A percentile compares a stretch with the other conserved stretches of the same genome.
phyloP scores from a whole-genome alignment of 768 basidiomycete genomes.

The Agrocybe praecox region DNA sequence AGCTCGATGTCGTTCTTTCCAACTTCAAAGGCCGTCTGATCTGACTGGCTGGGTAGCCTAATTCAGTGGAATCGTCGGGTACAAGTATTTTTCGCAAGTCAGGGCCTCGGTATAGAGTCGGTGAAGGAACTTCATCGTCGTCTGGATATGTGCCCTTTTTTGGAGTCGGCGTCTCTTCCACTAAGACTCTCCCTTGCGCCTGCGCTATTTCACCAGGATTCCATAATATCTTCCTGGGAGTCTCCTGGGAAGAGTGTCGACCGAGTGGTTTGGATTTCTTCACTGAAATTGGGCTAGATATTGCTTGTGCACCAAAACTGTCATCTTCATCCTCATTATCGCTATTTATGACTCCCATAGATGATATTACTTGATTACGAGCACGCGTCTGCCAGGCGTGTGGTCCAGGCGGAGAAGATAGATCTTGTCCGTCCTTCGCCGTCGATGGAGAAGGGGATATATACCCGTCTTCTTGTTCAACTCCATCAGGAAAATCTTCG shows the following conservation, averaged over 20 bases:
- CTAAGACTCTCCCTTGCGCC: constrained; percentile 10
- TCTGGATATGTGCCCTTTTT: constrained; percentile 7
- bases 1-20: constrained; percentile 19
- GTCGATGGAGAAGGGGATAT: constrained; percentile 68
- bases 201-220: not conserved
- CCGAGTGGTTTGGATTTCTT: constrained; percentile 17
- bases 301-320: constrained; percentile 21
- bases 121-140: constrained; percentile 21
- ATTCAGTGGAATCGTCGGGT: constrained; percentile 10
- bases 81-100: constrained; percentile 23
- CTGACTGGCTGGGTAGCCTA: not conserved
- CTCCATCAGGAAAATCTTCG: constrained; percentile 44
- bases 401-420: constrained; percentile 60
- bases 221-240: constrained; percentile 6
- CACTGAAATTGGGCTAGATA: constrained; percentile 31
- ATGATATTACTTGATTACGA: not conserved
- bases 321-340: constrained; percentile 23
- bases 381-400: constrained; percentile 14
- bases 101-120: constrained; percentile 23
- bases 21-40: not conserved
- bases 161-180: constrained; percentile 21
- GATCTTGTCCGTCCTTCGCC: constrained; percentile 58
- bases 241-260: constrained; percentile 4
- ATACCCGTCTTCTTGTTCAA: constrained; percentile 83
- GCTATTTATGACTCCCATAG: constrained; percentile 11